Evolutionary conservation across 2,329 filamentous ascomycete genomes (phyloP), one percentile per base, ranked within the genome.

Genomic region (Fusarium globosum): DNA sequence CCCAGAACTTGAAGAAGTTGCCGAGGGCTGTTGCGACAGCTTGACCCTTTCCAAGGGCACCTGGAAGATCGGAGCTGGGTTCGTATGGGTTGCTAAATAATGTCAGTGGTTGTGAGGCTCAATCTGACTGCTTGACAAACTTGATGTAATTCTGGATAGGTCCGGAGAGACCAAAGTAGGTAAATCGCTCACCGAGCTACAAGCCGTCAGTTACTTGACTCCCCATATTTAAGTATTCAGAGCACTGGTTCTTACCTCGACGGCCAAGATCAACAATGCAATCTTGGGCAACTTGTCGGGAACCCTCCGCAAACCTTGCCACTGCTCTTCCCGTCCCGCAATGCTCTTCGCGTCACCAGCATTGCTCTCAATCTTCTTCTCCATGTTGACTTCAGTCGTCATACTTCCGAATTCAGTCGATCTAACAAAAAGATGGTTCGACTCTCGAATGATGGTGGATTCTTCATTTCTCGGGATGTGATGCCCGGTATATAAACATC

Each of bases 1-100:
- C 61, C 61, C 61, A 65, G 11, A 65, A 65, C 23, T 65, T 65
- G 45, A 65, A 65, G 38, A 65, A 65, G 38, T 65, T 65, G 2
- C 61, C 61, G 3, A 65, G 61, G 10, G 61, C 61, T 7, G 61
- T 65, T 0, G 61, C 56, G 0, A 65, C 61, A 4, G 61, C 61
- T 6, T 65, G 61, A 0, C 61, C 61, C 2, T 65, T 65, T 0
- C 61, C 61, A 38, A 65, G 61, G 2, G 61, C 61, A 1, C 61
- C 61, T 0, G 61, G 61, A 0, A 65, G 45, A 1, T 61, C 61
- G 0, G 61, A 65, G 7, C 11, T 20, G 0, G 61, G 56, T 0
- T 61, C 61, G 0, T 61, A 65, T 26, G 61, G 61, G 10, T 65
- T 65, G 20, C 61, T 26, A 26, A 26, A 26, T 30, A 30, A 11